A percentile compares a stretch with the other conserved stretches of the same genome.
Evolutionary conservation across 345 rosid species (phyloP).

Genomic region (Pseudoturritis turrita): DNA sequence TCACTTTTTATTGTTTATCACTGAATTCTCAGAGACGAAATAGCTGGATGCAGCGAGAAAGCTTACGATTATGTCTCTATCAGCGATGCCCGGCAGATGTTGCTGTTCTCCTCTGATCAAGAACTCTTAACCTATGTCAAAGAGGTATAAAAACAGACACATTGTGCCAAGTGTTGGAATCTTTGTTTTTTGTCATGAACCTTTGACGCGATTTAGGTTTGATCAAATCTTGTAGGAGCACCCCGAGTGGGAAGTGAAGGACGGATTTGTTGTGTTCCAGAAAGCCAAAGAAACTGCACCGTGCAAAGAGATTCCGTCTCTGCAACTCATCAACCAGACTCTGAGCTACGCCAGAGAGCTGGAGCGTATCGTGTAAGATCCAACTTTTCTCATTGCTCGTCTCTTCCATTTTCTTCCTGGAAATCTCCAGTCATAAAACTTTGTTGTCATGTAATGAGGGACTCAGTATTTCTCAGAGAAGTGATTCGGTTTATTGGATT

Average conservation of each 20-base stretch:
- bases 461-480: conserved; percentile 1
- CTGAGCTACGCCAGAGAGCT: conserved; percentile 96
- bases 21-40: conserved; percentile 63
- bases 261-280: conserved; percentile 73
- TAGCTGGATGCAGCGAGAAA: conserved; percentile 99
- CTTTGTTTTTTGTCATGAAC: not conserved
- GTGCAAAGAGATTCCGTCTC: conserved; percentile 95
- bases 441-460: conserved; percentile 14
- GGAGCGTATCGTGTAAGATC: conserved; percentile 85
- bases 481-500: conserved; percentile 2
- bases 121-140: conserved; percentile 67
- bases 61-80: conserved; percentile 86
- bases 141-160: conserved; percentile 45
- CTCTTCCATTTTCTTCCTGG: not conserved
- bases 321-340: conserved; percentile 94
- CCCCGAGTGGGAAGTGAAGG: conserved; percentile 87
- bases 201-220: not conserved
- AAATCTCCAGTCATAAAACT: not conserved
- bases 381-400: not conserved
- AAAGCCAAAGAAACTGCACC: conserved; percentile 89
- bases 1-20: not conserved
- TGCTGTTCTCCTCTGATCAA: conserved; percentile 74
- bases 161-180: not conserved
- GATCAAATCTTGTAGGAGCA: conserved; percentile 57
- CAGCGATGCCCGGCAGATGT: conserved; percentile 62